Evolutionary conservation across 305 asterid genomes (phyloP).

Genomic region (Rubia tinctorum): DNA sequence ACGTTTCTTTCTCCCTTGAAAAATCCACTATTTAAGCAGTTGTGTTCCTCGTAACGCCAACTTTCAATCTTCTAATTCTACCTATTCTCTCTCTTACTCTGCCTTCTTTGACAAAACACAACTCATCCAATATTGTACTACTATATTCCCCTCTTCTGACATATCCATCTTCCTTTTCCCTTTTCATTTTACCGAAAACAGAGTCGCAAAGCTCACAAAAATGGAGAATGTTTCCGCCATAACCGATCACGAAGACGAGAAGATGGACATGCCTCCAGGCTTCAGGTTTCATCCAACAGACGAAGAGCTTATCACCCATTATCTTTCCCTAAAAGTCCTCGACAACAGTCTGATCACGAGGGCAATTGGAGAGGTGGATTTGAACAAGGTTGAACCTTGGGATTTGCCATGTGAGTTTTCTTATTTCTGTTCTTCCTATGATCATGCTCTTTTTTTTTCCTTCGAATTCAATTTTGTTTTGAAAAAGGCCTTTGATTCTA

Average conservation of each 20-base stretch:
- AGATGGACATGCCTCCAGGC: conserved; percentile 76
- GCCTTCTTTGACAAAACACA: background rate
- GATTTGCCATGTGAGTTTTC: conserved; percentile 72
- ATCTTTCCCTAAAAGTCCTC: conserved; percentile 57
- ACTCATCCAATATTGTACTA: background rate
- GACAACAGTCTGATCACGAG: conserved; percentile 40
- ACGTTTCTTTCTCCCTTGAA: conserved; percentile 46
- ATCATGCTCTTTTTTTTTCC: too few species aligned
- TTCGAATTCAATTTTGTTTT: too few species aligned
- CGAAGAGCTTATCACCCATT: conserved; percentile 85
- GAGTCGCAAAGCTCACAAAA: background rate
- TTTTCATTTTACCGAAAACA: background rate
- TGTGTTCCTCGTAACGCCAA: conserved; percentile 31
- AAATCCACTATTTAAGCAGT: conserved; percentile 42
- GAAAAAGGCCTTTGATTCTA: background rate
- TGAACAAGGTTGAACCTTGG: conserved; percentile 96
- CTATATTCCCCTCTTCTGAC: background rate
- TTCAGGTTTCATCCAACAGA: conserved; percentile 93
- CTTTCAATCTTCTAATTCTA: conserved; percentile 28
- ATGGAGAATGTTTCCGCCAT: conserved; percentile 41
- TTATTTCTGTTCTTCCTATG: too few species aligned
- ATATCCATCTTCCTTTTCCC: background rate
- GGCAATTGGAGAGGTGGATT: conserved; percentile 81
- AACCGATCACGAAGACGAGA: conserved; percentile 26
- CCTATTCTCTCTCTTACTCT: conserved; percentile 1